Conservation (phyloP, 208 protist genomes). For the Wallacemonas sp. region DNA sequence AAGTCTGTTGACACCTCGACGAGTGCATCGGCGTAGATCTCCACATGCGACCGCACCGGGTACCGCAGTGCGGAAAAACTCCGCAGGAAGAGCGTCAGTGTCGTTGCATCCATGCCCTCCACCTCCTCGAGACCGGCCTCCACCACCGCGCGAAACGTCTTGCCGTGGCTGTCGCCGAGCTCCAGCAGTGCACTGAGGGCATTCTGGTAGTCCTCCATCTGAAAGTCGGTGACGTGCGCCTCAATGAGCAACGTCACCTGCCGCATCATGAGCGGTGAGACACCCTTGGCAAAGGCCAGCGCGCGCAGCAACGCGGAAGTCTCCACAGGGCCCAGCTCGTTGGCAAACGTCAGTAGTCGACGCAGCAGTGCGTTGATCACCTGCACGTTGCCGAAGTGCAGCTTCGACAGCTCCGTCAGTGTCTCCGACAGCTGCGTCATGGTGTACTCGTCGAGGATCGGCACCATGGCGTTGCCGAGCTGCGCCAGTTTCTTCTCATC, state of each 20-base stretch:
- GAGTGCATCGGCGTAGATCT: conserved; percentile 87
- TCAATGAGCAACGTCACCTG: conserved; percentile 50
- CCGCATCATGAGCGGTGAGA: conserved; percentile 54
- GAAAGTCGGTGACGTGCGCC: conserved; percentile 53
- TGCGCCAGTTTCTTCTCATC: conserved; percentile 72
- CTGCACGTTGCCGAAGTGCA: conserved; percentile 63
- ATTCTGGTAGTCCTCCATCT: conserved; percentile 81
- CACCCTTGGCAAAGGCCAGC: conserved; percentile 53
- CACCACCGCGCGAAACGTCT: conserved; percentile 60
- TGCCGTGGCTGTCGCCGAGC: conserved; percentile 19
- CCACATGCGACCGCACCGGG: conserved; percentile 69
- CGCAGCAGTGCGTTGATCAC: conserved; percentile 62
- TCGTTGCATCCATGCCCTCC: conserved; percentile 76
- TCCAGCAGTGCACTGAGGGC: conserved; percentile 46
- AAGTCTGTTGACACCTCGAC: conserved; percentile 74
- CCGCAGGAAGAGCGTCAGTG: conserved; percentile 69
- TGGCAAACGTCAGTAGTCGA: conserved; percentile 44
- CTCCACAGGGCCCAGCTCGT: conserved; percentile 69
- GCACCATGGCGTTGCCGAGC: conserved; percentile 55
- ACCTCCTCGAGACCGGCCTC: conserved; percentile 73
- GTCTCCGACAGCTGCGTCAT: conserved; percentile 60
- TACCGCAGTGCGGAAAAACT: conserved; percentile 71
- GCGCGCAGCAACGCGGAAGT: conserved; percentile 42
- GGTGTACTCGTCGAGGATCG: conserved; percentile 79
- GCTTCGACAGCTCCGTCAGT: conserved; percentile 62